A percentile compares a stretch with the other conserved stretches of the same genome.
Evolutionary conservation across 2,329 filamentous ascomycete species (phyloP).

Genomic region (Pseudocercospora cruenta): DNA sequence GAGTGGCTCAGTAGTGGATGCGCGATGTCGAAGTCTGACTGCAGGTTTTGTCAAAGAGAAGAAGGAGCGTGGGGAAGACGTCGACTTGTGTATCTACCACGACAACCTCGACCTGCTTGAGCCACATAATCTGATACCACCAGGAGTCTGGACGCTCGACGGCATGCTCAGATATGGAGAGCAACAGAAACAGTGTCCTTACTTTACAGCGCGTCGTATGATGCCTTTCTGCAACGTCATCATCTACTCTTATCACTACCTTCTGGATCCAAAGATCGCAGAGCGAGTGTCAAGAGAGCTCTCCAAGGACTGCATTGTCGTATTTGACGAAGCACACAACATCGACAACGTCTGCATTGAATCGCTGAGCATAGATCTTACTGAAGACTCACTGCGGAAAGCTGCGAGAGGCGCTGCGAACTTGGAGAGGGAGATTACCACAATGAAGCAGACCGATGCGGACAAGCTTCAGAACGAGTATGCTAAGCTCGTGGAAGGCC

Average conservation of each 20-base stretch:
- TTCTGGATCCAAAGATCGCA: conserved; percentile 96
- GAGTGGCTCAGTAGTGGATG: conserved; percentile 90
- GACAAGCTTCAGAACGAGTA: conserved; percentile 95
- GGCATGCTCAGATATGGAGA: conserved; percentile 87
- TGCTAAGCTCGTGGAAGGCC: conserved; percentile 87
- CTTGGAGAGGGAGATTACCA: conserved; percentile 83
- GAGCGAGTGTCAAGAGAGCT: conserved; percentile 93
- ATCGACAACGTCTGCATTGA: conserved; percentile 99
- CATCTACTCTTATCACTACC: conserved; percentile 98
- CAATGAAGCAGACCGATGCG: conserved; percentile 95
- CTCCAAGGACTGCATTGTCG: conserved; percentile 96
- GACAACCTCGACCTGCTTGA: conserved; percentile 97
- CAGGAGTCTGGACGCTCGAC: conserved; percentile 94
- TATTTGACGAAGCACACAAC: conserved; percentile 98
- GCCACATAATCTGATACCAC: conserved; percentile 89
- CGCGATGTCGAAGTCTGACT: conserved; percentile 91
- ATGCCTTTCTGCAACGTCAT: conserved; percentile 99
- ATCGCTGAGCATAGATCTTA: conserved; percentile 93
- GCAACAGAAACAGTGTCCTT: conserved; percentile 94
- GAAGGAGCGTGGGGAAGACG: conserved; percentile 91
- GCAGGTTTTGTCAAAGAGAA: conserved; percentile 98
- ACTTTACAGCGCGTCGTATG: conserved; percentile 95
- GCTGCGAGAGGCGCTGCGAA: conserved; percentile 89
- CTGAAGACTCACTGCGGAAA: conserved; percentile 89
- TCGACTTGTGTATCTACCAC: conserved; percentile 93